Percentiles rank a stretch among this genome's conserved stretches.
Conservation (phyloP, 192 early-diverging fungal species). For the Coemansia sp. region DNA sequence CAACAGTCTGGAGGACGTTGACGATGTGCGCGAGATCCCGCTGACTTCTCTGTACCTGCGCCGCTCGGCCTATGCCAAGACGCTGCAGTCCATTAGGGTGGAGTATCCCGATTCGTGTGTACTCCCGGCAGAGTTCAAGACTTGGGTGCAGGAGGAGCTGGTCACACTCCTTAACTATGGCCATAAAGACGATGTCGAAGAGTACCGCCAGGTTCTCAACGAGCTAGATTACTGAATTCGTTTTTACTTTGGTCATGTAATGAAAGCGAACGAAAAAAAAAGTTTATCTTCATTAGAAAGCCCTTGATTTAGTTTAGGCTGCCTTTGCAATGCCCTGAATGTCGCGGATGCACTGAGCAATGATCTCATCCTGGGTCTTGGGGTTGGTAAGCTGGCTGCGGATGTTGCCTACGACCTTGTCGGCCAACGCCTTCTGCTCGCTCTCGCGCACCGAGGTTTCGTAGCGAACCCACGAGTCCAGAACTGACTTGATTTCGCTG, state of each 20-base stretch:
- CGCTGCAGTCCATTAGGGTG: conserved; percentile 24
- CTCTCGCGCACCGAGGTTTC: conserved; percentile 90
- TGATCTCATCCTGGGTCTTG: conserved; percentile 55
- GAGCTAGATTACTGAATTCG: conserved; percentile 12
- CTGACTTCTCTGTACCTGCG: conserved; percentile 10
- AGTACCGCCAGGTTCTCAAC: conserved; percentile 36
- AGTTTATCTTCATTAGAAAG: not conserved
- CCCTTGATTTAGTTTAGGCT: conserved; percentile 12
- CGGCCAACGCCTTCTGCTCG: conserved; percentile 87
- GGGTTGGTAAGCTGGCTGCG: conserved; percentile 50
- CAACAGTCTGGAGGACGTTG: conserved; percentile 13
- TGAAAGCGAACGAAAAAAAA: no score
- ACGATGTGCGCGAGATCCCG: not conserved
- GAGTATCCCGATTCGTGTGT: conserved; percentile 23
- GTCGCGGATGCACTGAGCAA: conserved; percentile 57
- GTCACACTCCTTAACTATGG: conserved; percentile 5
- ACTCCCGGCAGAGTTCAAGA: conserved; percentile 11
- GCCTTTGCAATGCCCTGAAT: conserved; percentile 54
- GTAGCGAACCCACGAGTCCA: conserved; percentile 98
- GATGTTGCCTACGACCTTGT: conserved; percentile 77
- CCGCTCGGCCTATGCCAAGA: conserved; percentile 21
- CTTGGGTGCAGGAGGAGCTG: conserved; percentile 26
- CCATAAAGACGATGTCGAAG: conserved; percentile 12
- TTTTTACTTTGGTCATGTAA: no score
- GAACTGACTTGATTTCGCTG: conserved; percentile 79